Evolutionary conservation across 2,329 filamentous ascomycete species (phyloP).

Genomic region (Catunica adiposa): DNA sequence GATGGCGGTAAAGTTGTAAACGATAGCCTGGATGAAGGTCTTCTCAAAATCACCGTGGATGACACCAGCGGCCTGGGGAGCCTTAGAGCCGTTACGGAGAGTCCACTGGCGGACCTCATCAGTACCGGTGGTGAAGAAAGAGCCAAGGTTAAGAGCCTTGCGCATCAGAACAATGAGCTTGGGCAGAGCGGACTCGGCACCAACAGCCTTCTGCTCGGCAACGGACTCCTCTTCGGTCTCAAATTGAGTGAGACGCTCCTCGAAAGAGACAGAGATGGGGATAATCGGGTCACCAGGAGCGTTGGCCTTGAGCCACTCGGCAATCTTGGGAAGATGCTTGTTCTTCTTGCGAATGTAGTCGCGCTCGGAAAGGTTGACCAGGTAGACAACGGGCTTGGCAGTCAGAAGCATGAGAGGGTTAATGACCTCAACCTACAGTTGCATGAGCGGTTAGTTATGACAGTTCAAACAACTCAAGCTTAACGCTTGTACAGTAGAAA

Average conservation of each 20-base stretch:
- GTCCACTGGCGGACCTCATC: conserved; percentile 99
- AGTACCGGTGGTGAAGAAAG: conserved; percentile 91
- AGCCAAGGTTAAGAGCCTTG: conserved; percentile 72
- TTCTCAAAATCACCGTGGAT: conserved; percentile 99
- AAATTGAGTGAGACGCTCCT: conserved; percentile 76
- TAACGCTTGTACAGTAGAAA: background rate
- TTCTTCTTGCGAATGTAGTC: conserved; percentile 99
- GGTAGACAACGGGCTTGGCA: conserved; percentile 91
- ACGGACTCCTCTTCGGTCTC: conserved; percentile 58
- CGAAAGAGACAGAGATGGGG: conserved; percentile 80
- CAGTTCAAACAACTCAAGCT: background rate
- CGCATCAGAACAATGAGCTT: conserved; percentile 91
- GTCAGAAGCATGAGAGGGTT: conserved; percentile 91
- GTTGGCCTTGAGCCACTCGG: conserved; percentile 88
- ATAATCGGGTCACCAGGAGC: conserved; percentile 78
- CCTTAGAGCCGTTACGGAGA: conserved; percentile 86
- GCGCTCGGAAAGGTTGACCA: conserved; percentile 92
- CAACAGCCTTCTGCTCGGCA: conserved; percentile 79
- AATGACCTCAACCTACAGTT: conserved; percentile 89
- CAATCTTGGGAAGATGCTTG: conserved; percentile 89
- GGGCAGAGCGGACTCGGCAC: conserved; percentile 73
- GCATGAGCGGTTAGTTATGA: background rate
- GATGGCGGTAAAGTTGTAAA: conserved; percentile 72
- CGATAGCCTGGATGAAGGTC: conserved; percentile 93
- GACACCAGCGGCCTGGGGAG: conserved; percentile 91